Base-by-base conservation (phyloP, 2,329 filamentous ascomycete genomes). In the Helotiales sp. region DNA sequence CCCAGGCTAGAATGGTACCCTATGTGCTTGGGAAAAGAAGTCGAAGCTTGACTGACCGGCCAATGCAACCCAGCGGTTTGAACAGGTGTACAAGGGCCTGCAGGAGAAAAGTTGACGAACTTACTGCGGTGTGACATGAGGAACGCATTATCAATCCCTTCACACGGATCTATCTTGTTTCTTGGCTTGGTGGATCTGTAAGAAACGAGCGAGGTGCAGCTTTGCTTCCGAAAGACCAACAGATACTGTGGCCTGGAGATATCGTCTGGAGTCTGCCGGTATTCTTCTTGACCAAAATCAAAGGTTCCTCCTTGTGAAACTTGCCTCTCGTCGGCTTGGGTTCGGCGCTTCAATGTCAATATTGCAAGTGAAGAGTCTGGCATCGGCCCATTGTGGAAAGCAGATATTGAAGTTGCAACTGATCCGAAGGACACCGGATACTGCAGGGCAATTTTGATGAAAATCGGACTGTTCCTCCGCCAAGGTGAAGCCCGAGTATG, bases 31-130 rank as follows among this genome's bases (percentile, higher is more conserved):
- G 58, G 17, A 58, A 22, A 55, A 66, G 43, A 37, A 67, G 28
- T 15, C 55, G 58, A 63, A 67, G 50, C 61, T 67, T 67, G 58
- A 65, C 49, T 67, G 61, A 60, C 50, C 45, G 34, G 43, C 52
- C 32, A 60, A 40, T 59, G 52, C 52, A 34, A 34, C 6, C 30
- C 28, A 20, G 28, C 52, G 37, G 37, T 6, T 45, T n/a, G 17
- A 20, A 45, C 40, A 13, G 13, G 47, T 52, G 28, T 45, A 45
- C 47, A 8, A 52, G n/a, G n/a, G 47, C 45, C 45, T 62, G 30
- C 60, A 62, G 60, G 28, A 52, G 37, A 26, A 15, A 8, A 26
- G 6, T 62, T 54, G 60, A 57, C 13, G 22, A 52, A 34, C 26
- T 63, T 40, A 10, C 40, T 49, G 49, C 26, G 30, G 45, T 57